Base-by-base conservation (phyloP, 2,329 filamentous ascomycete species). In the Diaporthe sp. region DNA sequence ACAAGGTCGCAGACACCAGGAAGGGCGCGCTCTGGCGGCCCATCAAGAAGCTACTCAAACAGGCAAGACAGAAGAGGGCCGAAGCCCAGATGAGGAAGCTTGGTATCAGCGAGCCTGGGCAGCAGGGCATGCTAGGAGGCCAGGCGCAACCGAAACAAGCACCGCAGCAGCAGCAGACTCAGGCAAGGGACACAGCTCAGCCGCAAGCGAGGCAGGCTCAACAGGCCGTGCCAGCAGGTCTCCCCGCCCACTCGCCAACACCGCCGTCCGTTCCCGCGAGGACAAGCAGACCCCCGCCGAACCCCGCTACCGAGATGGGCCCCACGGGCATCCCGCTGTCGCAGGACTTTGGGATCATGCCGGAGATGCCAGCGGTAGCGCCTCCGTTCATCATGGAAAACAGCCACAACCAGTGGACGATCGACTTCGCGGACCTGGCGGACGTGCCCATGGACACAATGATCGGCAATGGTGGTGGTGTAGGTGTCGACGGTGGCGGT, bases 1-100 rank as follows among this genome's bases (percentile, higher is more conserved):
- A 83, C 19, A 80, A 82, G 70, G 85, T 90, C 67, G 89, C 89
- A 4, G 89, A 90, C 76, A 84, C 84, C 8, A 83, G 84, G 66
- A 83, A 83, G 35, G 89, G 89, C 1, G 85, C 86, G 71, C 83
- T 90, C 10, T 90, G 89, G 89, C 82, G 85, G 52, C 89, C 89
- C 2, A 85, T 90, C 38, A 86, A 85, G 77, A 90, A 89, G 78
- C 80, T 90, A 5, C 82, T 88, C 75, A 86, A 84, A 75, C 88
- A 87, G 78, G 89, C 89, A 0, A 85, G 81, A 77, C 82, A 82
- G 4, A 86, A 83, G 10, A 81, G 84, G 54, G 78, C 80, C 4
- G 81, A 82, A 70, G 81, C 81, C 6, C 74, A 82, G 54, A 73
- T 82, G 77, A 78, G 77, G 9, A 77, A 75, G 30, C 61, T 83